These are phyloP conservation scores for Lipomyces chichibuensis DNA, from an alignment of 805 yeast species.

Conservation along the genomic window DNA sequence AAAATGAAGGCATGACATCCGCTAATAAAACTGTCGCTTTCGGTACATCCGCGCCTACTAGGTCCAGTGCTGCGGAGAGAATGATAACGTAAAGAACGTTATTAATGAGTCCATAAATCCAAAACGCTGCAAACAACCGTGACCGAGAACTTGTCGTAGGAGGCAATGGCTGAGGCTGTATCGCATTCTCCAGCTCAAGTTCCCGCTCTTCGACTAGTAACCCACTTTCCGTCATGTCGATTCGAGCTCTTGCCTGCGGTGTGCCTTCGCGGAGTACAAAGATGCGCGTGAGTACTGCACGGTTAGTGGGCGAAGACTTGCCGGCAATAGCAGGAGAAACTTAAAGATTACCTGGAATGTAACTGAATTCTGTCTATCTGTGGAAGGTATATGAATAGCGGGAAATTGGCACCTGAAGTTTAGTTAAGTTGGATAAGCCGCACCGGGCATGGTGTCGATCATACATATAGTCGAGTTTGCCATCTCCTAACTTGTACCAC, in stretches of 20 bases:
- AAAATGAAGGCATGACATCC: constrained; percentile 82
- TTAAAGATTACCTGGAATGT: no score
- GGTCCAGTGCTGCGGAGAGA: constrained; percentile 86
- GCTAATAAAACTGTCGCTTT: constrained; percentile 84
- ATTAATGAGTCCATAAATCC: constrained; percentile 75
- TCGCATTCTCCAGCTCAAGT: not conserved
- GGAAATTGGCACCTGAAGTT: no score
- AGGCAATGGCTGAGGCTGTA: not conserved
- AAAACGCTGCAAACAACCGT: constrained; percentile 31
- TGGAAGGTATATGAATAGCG: no score
- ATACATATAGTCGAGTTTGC: no score
- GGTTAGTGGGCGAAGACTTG: no score
- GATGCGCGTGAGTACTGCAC: not conserved
- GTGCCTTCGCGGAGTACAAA: not conserved
- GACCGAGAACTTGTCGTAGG: constrained; percentile 1
- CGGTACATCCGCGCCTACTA: constrained; percentile 82
- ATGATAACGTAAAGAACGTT: constrained; percentile 91
- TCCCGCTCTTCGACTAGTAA: not conserved
- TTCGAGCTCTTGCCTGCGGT: not conserved
- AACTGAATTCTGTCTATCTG: no score
- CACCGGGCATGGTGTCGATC: no score
- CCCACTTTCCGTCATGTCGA: not conserved
- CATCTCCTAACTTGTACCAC: no score
- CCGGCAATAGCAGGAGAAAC: no score
- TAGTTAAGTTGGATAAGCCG: no score